phyloP scores from a whole-genome alignment of 2,329 filamentous ascomycete species.

The Spiromastix sp. region DNA sequence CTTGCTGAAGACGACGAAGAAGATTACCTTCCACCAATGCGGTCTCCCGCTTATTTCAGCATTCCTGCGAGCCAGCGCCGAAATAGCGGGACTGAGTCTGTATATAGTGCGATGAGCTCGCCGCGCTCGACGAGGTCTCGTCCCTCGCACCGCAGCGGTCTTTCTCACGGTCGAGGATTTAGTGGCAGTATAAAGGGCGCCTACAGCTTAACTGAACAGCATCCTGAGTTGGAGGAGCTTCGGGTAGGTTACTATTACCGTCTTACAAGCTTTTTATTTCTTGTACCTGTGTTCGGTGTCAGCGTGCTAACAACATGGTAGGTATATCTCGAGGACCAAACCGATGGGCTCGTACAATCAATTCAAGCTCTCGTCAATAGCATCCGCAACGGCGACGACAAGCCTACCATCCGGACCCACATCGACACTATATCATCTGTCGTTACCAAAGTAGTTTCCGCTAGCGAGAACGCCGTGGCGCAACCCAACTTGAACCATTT shows the following conservation, averaged over 20 bases:
- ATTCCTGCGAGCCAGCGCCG: slow-evolving; percentile 40
- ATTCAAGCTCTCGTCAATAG: slow-evolving; percentile 71
- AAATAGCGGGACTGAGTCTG: slow-evolving; percentile 58
- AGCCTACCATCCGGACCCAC: slow-evolving; percentile 57
- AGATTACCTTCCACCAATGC: slow-evolving; percentile 50
- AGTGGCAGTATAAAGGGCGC: slow-evolving; percentile 20
- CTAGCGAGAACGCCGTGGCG: slow-evolving; percentile 49
- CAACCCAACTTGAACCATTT: slow-evolving; percentile 38
- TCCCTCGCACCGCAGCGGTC: slow-evolving; percentile 18
- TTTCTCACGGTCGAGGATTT: slow-evolving; percentile 20
- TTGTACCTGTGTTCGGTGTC: slow-evolving; percentile 2
- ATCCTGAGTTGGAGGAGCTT: slow-evolving; percentile 48
- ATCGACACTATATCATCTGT: slow-evolving; percentile 61
- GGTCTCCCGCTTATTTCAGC: slow-evolving; percentile 57
- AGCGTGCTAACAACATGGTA: slow-evolving; percentile 22
- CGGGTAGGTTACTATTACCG: slow-evolving; percentile 37
- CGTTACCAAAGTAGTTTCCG: slow-evolving; percentile 58
- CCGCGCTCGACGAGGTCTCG: slow-evolving; percentile 41
- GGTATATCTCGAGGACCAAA: slow-evolving; percentile 76
- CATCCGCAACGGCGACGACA: slow-evolving; percentile 54
- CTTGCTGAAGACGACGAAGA: slow-evolving; percentile 69
- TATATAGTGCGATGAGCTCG: slow-evolving; percentile 64
- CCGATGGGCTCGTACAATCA: slow-evolving; percentile 63
- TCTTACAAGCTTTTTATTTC: slow-evolving; percentile 2
- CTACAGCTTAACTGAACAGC: slow-evolving; percentile 32